Conservation (phyloP, 371 early-diverging fungal species). For the Mucor irregularis region DNA sequence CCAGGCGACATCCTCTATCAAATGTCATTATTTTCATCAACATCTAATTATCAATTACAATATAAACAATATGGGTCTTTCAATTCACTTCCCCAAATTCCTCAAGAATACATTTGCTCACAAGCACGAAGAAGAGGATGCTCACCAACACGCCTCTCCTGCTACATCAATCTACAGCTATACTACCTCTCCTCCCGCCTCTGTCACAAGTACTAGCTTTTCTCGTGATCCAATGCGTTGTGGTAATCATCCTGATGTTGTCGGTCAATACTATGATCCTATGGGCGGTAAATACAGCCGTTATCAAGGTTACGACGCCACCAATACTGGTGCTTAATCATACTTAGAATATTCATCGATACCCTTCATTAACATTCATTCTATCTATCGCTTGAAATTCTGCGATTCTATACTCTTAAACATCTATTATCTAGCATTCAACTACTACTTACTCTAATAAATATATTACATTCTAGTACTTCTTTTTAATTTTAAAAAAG, state of each 20-base stretch:
- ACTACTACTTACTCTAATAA: too few relatives aligned
- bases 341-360: background rate
- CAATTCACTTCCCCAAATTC: slow-evolving; percentile 17
- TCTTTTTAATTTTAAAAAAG: too few relatives aligned
- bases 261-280: slow-evolving; percentile 42
- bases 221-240: slow-evolving; percentile 45
- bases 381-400: too few relatives aligned
- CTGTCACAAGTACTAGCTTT: slow-evolving; percentile 16
- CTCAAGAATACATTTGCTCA: slow-evolving; percentile 20
- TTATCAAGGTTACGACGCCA: slow-evolving; percentile 22
- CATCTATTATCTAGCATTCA: too few relatives aligned
- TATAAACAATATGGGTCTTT: slow-evolving; percentile 10
- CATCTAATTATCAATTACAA: background rate
- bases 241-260: slow-evolving; percentile 31
- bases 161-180: slow-evolving; percentile 12
- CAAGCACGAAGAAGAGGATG: slow-evolving; percentile 12
- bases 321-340: slow-evolving; percentile 28
- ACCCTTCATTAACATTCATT: too few relatives aligned
- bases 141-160: background rate
- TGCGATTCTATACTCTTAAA: too few relatives aligned
- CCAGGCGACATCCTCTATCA: background rate
- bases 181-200: slow-evolving; percentile 4
- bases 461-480: too few relatives aligned
- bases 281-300: slow-evolving; percentile 31
- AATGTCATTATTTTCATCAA: background rate